These are phyloP conservation scores for Chaetomium fimeti DNA, from an alignment of 495 filamentous ascomycete species.

Conservation along the genomic window DNA sequence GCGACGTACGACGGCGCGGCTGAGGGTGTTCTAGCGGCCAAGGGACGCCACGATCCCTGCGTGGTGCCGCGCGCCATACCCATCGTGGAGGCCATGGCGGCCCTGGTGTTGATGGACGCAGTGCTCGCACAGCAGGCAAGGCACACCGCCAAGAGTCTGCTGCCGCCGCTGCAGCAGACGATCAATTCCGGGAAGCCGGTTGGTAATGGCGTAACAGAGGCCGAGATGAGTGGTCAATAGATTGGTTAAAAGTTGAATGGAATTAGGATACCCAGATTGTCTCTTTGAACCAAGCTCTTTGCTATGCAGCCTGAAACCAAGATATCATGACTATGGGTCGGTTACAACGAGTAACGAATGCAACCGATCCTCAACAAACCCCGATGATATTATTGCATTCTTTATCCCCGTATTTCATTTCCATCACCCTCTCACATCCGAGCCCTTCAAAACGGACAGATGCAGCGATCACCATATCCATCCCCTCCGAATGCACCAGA, in stretches of 20 bases:
- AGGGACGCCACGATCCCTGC: conserved; percentile 94
- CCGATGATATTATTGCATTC: too few species aligned
- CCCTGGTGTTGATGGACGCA: conserved; percentile 89
- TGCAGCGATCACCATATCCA: too few species aligned
- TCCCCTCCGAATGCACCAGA: too few species aligned
- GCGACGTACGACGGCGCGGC: conserved; percentile 69
- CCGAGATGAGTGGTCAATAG: conserved; percentile 6
- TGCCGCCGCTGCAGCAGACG: conserved; percentile 51
- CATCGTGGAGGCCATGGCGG: conserved; percentile 95
- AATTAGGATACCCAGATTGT: conserved; percentile 16
- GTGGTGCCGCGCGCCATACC: conserved; percentile 92
- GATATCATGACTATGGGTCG: neutral
- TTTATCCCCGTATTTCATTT: too few species aligned
- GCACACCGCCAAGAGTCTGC: conserved; percentile 51
- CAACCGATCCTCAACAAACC: too few species aligned
- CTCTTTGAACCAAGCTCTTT: neutral
- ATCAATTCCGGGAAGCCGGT: conserved; percentile 27
- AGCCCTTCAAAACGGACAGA: too few species aligned
- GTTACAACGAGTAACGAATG: neutral
- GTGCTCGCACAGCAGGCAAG: conserved; percentile 81
- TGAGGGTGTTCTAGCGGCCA: conserved; percentile 81
- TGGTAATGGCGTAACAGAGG: conserved; percentile 35
- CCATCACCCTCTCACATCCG: too few species aligned
- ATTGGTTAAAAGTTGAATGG: conserved; percentile 4
- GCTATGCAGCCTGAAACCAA: neutral